Evolutionary conservation across 2,329 filamentous ascomycete genomes (phyloP).

Genomic region (Bipolaris bicolor): DNA sequence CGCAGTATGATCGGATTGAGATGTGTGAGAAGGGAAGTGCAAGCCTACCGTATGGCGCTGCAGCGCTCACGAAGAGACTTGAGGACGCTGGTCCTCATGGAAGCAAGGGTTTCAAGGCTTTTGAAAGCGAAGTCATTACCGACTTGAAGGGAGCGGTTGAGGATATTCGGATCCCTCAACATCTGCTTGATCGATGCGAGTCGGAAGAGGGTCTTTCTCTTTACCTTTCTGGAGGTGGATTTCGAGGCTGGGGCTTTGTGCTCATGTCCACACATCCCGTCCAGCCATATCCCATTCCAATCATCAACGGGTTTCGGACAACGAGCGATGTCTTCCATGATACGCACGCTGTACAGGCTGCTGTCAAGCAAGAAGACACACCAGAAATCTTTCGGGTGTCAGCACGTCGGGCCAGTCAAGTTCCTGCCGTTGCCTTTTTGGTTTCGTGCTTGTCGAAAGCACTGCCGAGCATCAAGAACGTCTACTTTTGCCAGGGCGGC

Average conservation of each 20-base stretch:
- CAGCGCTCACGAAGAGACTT: constrained; percentile 66
- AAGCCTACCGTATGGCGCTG: constrained; percentile 73
- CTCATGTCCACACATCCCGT: constrained; percentile 79
- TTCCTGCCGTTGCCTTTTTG: constrained; percentile 81
- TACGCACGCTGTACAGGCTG: constrained; percentile 54
- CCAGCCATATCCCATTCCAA: constrained; percentile 80
- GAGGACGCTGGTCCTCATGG: constrained; percentile 43
- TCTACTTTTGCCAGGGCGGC: constrained; percentile 86
- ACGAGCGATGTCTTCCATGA: constrained; percentile 66
- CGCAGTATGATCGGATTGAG: constrained; percentile 53
- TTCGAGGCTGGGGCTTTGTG: constrained; percentile 88
- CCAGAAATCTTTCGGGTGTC: constrained; percentile 72
- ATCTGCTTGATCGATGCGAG: constrained; percentile 50
- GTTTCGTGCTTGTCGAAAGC: constrained; percentile 75
- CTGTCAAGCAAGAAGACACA: constrained; percentile 48
- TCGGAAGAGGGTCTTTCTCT: constrained; percentile 58
- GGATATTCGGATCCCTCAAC: constrained; percentile 62
- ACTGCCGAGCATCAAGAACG: constrained; percentile 70
- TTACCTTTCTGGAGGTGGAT: constrained; percentile 88
- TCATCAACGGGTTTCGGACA: constrained; percentile 79
- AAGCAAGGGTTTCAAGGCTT: constrained; percentile 53
- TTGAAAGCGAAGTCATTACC: constrained; percentile 61
- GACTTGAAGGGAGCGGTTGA: constrained; percentile 67
- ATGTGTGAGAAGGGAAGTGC: constrained; percentile 58
- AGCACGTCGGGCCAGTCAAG: constrained; percentile 76